Percentiles rank a stretch among this genome's conserved stretches.
These are phyloP conservation scores for Cicer yamashitae DNA, from an alignment of 306 rosid species.

Conservation along the genomic window DNA sequence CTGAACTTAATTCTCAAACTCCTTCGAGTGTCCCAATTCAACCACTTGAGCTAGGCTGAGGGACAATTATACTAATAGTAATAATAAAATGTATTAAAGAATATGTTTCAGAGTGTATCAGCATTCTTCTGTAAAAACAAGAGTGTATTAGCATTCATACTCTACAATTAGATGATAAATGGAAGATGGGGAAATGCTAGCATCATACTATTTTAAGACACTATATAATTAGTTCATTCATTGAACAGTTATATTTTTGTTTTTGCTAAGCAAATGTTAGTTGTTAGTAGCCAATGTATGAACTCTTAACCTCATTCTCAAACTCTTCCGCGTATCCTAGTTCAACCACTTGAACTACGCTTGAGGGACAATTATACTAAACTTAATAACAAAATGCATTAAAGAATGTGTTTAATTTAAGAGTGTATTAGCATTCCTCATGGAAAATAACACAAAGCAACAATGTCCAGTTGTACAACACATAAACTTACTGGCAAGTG, in stretches of 20 bases:
- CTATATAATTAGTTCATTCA: not conserved
- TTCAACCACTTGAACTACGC: not conserved
- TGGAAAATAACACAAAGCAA: not conserved
- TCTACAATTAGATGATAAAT: constrained; percentile 3
- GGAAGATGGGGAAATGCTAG: not conserved
- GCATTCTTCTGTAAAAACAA: not conserved
- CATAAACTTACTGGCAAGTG: constrained; percentile 81
- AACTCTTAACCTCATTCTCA: not conserved
- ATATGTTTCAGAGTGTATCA: not conserved
- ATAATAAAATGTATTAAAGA: not conserved
- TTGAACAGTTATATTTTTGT: not conserved
- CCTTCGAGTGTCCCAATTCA: too few relatives aligned
- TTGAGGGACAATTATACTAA: not conserved
- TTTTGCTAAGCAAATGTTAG: not conserved
- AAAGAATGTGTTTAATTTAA: not conserved
- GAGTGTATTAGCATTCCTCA: not conserved
- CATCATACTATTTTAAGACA: not conserved
- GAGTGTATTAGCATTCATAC: too few relatives aligned
- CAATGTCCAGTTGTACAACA: not conserved
- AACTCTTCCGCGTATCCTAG: not conserved
- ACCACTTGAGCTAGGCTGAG: too few relatives aligned
- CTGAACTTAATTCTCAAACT: too few relatives aligned
- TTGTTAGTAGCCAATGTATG: not conserved
- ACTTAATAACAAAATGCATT: not conserved
- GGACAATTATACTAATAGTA: not conserved